Evolutionary conservation across 140 eudicot genomes (phyloP), one percentile per base, ranked within the genome.

Genomic region (Senecio squalidus): DNA sequence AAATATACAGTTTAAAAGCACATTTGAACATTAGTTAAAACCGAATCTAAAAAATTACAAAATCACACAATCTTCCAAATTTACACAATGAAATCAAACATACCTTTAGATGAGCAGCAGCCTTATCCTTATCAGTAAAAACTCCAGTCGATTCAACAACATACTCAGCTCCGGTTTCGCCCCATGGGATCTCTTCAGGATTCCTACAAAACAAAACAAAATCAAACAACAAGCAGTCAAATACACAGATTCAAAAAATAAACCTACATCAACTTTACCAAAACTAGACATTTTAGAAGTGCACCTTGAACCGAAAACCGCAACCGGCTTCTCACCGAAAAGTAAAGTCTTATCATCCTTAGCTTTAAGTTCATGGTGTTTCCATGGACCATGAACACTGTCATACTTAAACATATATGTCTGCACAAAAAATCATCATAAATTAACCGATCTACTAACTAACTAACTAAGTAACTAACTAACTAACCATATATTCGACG

Each of bases 151-250:
- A 82, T 66, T 82, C 90, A n/a, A 82, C 85, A 15, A 82, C 44
- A 45, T 55, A 82, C 17, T 82, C 90, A 0, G 90, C 90, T 40
- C 85, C 90, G 29, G 80, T 73, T 55, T 71, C 26, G 4, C 69
- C 70, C 88, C 88, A 81, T 5, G 88, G 88, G 73, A 77, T 82
- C 78, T 82, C 90, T 49, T 82, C 90, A 0, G 90, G 90, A 74
- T 82, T 82, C 80, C 90, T 78, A 9, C 46, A 25, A 16, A 17
- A 26, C 56, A 46, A n/a, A 39, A 44, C 61, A 52, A 15, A 16
- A 43, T 27, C 25, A 24, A 38, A 22, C 27, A 20, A 2, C 11
- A 3, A n/a, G 3, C 6, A 17, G 7, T 0, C 50, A 18, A 17
- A 15, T 6, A 45, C 23, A 44, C n/a, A n/a, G n/a, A n/a, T n/a